Evolutionary conservation across 495 filamentous ascomycete genomes (phyloP).

Genomic region (Penicillium silybi): DNA sequence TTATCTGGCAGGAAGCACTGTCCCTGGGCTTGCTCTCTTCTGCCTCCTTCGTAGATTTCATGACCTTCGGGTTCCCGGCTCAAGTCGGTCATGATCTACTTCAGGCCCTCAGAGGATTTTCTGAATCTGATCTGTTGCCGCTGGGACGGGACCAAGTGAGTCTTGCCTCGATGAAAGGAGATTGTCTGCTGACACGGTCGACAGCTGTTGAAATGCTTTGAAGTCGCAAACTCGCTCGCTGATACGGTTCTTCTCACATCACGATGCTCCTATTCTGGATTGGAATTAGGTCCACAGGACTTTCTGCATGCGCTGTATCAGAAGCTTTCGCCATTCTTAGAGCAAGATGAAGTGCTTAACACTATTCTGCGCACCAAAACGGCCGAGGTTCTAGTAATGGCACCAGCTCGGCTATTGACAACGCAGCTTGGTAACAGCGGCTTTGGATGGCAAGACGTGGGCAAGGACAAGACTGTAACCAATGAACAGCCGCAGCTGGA

Average conservation of each 20-base stretch:
- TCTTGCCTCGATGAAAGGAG: no score
- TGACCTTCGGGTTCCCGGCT: slow-evolving; percentile 68
- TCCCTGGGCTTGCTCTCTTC: slow-evolving; percentile 51
- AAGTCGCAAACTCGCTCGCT: slow-evolving; percentile 32
- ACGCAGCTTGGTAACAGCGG: no score
- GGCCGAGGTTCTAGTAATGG: slow-evolving; percentile 24
- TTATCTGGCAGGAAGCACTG: slow-evolving; percentile 68
- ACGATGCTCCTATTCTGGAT: neutral
- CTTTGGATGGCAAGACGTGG: no score
- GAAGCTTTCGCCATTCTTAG: slow-evolving; percentile 28
- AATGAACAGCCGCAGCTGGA: no score
- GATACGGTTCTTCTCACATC: slow-evolving; percentile 26
- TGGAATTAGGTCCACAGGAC: slow-evolving; percentile 26
- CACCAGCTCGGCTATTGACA: slow-evolving; percentile 21
- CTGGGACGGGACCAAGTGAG: slow-evolving; percentile 32
- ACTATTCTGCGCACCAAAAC: slow-evolving; percentile 29
- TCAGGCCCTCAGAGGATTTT: slow-evolving; percentile 27
- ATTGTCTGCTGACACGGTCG: neutral
- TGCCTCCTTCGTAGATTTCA: slow-evolving; percentile 48
- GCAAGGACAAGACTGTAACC: no score
- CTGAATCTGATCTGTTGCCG: slow-evolving; percentile 26
- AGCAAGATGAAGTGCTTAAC: slow-evolving; percentile 24
- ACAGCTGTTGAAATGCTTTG: slow-evolving; percentile 32
- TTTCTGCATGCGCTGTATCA: slow-evolving; percentile 32
- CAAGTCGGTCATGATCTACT: slow-evolving; percentile 67